Percentiles rank a stretch among this genome's conserved stretches.
These are phyloP conservation scores for Vanrija pseudolonga DNA, from an alignment of 1,284 basidiomycete species.

Conservation along the genomic window DNA sequence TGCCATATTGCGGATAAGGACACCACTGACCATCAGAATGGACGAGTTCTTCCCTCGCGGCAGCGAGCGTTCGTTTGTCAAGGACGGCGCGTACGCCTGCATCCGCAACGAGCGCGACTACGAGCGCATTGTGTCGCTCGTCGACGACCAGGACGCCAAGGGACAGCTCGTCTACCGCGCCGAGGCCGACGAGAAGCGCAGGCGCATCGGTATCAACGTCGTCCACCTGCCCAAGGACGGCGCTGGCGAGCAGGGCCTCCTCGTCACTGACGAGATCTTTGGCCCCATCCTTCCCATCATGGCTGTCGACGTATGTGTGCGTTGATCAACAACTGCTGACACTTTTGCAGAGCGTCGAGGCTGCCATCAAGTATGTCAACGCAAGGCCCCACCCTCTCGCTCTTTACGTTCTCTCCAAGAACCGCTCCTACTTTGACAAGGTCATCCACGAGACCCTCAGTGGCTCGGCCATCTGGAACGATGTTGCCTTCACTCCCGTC, in stretches of 20 bases:
- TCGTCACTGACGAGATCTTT: conserved; percentile 73
- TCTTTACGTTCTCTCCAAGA: conserved; percentile 45
- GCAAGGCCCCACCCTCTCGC: conserved; percentile 42
- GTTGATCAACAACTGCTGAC: neutral
- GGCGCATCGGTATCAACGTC: conserved; percentile 41
- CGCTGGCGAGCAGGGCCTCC: conserved; percentile 55
- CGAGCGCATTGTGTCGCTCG: conserved; percentile 59
- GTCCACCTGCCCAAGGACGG: conserved; percentile 60
- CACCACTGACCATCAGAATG: conserved; percentile 19
- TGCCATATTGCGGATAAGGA: conserved; percentile 21
- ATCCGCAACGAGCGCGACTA: conserved; percentile 59
- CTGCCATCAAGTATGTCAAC: conserved; percentile 69
- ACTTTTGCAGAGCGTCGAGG: conserved; percentile 57
- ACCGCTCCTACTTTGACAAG: conserved; percentile 32
- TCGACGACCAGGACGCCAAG: conserved; percentile 59
- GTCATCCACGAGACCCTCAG: conserved; percentile 40
- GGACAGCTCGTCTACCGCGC: conserved; percentile 72
- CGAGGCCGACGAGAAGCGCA: conserved; percentile 56
- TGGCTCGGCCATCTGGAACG: conserved; percentile 47
- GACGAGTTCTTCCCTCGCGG: conserved; percentile 38
- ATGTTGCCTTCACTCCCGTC: conserved; percentile 36
- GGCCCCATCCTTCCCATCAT: conserved; percentile 73
- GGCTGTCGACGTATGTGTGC: conserved; percentile 56
- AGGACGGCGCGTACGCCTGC: conserved; percentile 51
- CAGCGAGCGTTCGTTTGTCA: conserved; percentile 50